Base-by-base conservation (phyloP, 176 grass and related monocot species). In the Triticum urartu region DNA sequence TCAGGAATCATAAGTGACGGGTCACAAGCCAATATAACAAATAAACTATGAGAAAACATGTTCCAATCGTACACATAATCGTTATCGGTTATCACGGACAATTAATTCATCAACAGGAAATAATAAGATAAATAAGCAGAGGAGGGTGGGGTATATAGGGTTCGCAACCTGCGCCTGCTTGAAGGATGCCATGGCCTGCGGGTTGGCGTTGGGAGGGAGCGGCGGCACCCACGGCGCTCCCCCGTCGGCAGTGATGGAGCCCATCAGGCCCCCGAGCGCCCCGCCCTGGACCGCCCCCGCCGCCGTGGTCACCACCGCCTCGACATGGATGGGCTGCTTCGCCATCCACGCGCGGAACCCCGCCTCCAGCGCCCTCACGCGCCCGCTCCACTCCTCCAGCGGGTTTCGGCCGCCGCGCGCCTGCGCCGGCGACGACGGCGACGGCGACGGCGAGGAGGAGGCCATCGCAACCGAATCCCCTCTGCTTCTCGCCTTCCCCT, bases 91-190 rank as follows among this genome's bases (percentile, higher is more conserved):
- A 66, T 38, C 66, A 68, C 20, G 18, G 1, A 77, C 11, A 32
- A 50, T 17, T 61, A 28, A 47, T 18, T 76, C 69, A 61, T 59
- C 38, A 20, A 73, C 1, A 25, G 13, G 7, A 30, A 42, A 52
- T 66, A 42, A 52, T 66, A 54, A 7, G 0, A 13, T 59, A 59
- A 21, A 59, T 9, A 4, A 73, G 9, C 59, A 40, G 1, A 82
- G 26, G 42, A 85, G 26, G 54, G 79, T 42, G 20, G 0, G 4
- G 48, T 54, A 18, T 54, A 24, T 48, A 80, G 52, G 52, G 71
- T 47, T 64, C n/a, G 52, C 63, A 84, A 98, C 95, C 93, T 98
- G 93, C 17, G 92, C 87, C 85, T 93, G 87, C 79, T 89, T 91
- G 7, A 95, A 81, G 59, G 86, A 91, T 20, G 95, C 87, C 87